phyloP scores from a whole-genome alignment of 805 yeast genomes.

The Yarrowia deformans region DNA sequence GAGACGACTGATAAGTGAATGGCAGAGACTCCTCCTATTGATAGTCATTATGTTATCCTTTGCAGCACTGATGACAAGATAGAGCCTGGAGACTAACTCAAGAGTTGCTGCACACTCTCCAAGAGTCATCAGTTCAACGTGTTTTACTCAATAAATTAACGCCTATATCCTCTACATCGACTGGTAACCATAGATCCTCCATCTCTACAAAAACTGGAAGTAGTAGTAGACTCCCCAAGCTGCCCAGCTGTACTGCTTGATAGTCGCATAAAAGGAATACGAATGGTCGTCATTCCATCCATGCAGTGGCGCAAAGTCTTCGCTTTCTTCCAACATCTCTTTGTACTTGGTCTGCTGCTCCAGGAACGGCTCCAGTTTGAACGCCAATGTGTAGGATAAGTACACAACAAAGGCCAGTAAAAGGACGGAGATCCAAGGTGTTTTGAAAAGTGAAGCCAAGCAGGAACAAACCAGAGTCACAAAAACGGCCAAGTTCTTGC shows the following conservation, averaged over 20 bases:
- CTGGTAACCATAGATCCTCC: too few relatives aligned
- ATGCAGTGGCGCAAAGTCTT: not conserved
- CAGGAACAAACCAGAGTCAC: not conserved
- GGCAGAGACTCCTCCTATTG: too few relatives aligned
- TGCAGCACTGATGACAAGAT: too few relatives aligned
- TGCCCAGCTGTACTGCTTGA: not conserved
- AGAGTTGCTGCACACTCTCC: too few relatives aligned
- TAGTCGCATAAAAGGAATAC: not conserved
- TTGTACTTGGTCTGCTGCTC: not conserved
- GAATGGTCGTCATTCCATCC: conserved; percentile 12
- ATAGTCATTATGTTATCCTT: too few relatives aligned
- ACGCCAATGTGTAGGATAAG: not conserved
- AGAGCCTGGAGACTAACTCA: too few relatives aligned
- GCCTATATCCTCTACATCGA: too few relatives aligned
- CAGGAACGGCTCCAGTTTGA: not conserved
- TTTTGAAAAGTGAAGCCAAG: not conserved
- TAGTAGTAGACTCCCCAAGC: conserved; percentile 1
- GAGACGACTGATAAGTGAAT: too few relatives aligned
- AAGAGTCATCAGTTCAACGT: too few relatives aligned
- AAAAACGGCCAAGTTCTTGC: not conserved
- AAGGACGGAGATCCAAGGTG: not conserved
- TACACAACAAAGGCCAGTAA: not conserved
- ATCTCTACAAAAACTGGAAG: not conserved
- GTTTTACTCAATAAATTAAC: too few relatives aligned
- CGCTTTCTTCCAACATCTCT: conserved; percentile 1